Percentiles rank a stretch among this genome's conserved stretches.
Conservation (phyloP, 163 green algal species). For the Botryococcus braunii region DNA sequence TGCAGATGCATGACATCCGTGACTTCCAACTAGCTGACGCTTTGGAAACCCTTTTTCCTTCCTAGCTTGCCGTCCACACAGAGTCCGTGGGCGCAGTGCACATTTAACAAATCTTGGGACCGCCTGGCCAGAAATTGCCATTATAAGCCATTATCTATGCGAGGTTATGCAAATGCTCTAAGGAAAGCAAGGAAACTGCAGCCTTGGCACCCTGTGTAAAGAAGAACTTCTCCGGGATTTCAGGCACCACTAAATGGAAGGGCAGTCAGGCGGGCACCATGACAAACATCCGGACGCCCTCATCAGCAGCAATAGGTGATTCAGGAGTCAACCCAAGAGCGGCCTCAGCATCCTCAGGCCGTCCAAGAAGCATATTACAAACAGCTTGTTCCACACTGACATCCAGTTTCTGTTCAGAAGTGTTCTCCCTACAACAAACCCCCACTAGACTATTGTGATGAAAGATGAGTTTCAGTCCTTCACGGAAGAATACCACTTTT, state of each 20-base stretch:
- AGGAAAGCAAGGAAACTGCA: background rate
- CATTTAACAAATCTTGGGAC: too few species aligned
- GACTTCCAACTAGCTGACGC: too few species aligned
- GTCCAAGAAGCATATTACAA: conserved; percentile 70
- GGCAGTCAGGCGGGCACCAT: conserved; percentile 13
- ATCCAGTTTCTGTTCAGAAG: conserved; percentile 11
- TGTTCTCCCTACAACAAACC: too few species aligned
- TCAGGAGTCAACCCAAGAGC: conserved; percentile 21
- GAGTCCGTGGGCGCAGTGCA: too few species aligned
- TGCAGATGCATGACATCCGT: too few species aligned
- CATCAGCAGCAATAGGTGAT: conserved; percentile 18
- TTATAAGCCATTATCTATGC: background rate
- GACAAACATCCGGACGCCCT: conserved; percentile 31
- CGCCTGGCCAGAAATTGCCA: too few species aligned
- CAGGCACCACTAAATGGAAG: background rate
- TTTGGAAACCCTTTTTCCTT: too few species aligned
- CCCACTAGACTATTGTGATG: too few species aligned
- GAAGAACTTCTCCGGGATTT: background rate
- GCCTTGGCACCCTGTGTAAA: background rate
- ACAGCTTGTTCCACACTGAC: conserved; percentile 32
- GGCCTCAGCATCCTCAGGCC: conserved; percentile 34
- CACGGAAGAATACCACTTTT: too few species aligned
- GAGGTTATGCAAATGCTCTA: background rate
- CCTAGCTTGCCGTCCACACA: too few species aligned
- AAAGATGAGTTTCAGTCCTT: too few species aligned